Evolutionary conservation across 345 rosid genomes (phyloP).

Genomic region (Corymbia maculata): DNA sequence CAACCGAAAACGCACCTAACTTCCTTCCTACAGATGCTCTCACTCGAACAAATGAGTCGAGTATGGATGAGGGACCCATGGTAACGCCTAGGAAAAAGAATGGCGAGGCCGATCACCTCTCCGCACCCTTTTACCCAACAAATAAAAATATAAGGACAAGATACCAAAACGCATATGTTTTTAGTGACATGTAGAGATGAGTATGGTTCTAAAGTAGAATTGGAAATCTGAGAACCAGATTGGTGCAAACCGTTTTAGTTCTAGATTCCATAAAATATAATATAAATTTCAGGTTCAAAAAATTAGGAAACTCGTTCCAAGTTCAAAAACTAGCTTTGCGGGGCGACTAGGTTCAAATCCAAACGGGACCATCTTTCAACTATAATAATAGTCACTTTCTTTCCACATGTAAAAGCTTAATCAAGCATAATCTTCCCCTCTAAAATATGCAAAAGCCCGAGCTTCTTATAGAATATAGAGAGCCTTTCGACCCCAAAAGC

Average conservation of each 20-base stretch:
- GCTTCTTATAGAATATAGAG: too few relatives aligned
- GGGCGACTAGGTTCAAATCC: background rate
- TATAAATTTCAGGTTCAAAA: too few relatives aligned
- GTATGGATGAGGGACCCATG: accelerated
- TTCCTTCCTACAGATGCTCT: background rate
- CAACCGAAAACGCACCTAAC: background rate
- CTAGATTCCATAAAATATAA: too few relatives aligned
- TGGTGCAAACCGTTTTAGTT: too few relatives aligned
- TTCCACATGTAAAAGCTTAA: background rate
- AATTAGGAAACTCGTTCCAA: too few relatives aligned
- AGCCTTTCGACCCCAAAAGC: background rate
- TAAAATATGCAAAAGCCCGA: background rate
- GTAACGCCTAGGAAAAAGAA: background rate
- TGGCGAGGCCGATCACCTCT: background rate
- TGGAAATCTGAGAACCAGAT: too few relatives aligned
- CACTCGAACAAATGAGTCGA: background rate
- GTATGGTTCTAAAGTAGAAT: too few relatives aligned
- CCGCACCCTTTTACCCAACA: background rate
- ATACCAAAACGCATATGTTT: background rate
- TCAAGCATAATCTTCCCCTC: background rate
- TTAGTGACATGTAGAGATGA: background rate
- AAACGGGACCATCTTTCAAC: background rate
- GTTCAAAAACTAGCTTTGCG: background rate
- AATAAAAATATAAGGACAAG: background rate
- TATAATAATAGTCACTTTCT: background rate